phyloP scores from a whole-genome alignment of 169 alveolate species.

The Cryptosporidium xiaoi region DNA sequence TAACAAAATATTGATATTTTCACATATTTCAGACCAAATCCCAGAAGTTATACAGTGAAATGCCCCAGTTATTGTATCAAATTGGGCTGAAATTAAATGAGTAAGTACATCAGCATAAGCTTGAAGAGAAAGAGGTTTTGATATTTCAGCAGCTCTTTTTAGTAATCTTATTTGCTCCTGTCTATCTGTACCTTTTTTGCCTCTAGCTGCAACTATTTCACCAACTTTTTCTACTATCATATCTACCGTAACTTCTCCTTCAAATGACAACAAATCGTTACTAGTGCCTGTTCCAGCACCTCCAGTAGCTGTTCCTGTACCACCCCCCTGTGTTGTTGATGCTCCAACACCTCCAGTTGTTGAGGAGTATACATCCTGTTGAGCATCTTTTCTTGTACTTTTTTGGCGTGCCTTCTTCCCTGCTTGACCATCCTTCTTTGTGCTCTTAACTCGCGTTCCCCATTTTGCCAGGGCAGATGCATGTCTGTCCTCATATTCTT shows the following conservation, averaged over 20 bases:
- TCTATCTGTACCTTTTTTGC: conserved; percentile 89
- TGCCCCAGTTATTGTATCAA: conserved; percentile 89
- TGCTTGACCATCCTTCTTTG: conserved; percentile 80
- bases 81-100: conserved; percentile 87
- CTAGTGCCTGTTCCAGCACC: conserved; percentile 78
- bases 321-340: conserved; percentile 39
- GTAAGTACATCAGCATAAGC: conserved; percentile 87
- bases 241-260: conserved; percentile 85
- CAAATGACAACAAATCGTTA: conserved; percentile 82
- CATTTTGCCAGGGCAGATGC: conserved; percentile 87
- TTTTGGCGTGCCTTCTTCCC: conserved; percentile 81
- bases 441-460: conserved; percentile 84
- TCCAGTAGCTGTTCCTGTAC: conserved; percentile 75
- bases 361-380: conserved; percentile 35
- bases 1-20: conserved; percentile 78
- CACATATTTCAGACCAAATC: conserved; percentile 85
- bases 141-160: conserved; percentile 86
- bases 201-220: conserved; percentile 80
- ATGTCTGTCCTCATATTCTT: conserved; percentile 84
- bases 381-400: conserved; percentile 77
- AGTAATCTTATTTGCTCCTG: conserved; percentile 86
- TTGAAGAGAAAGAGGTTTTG: conserved; percentile 83
- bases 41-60: conserved; percentile 84
- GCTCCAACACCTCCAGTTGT: not conserved
- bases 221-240: conserved; percentile 84